These are phyloP conservation scores for Calonectria pseudoreteaudii DNA, from an alignment of 2,329 filamentous ascomycete genomes.

Conservation along the genomic window DNA sequence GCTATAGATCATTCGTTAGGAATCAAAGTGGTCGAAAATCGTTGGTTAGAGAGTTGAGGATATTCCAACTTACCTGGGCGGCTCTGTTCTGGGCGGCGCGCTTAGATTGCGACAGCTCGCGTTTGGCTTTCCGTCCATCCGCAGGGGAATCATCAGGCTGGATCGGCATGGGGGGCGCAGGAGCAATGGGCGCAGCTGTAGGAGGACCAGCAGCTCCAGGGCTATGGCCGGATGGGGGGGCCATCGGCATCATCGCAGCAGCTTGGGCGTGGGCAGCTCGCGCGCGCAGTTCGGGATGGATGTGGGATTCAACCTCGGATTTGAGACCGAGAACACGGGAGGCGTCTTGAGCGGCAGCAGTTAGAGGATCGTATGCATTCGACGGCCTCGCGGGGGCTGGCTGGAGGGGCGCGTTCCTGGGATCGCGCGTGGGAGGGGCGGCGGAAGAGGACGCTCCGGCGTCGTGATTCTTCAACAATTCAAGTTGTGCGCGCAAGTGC, in stretches of 20 bases:
- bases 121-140: constrained; percentile 81
- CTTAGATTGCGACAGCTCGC: constrained; percentile 95
- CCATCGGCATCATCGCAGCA: constrained; percentile 54
- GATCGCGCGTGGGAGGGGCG: constrained; percentile 44
- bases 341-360: constrained; percentile 49
- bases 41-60: background rate
- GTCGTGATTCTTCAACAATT: constrained; percentile 57
- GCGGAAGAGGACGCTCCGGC: constrained; percentile 47
- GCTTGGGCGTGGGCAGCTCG: constrained; percentile 43
- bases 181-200: constrained; percentile 44
- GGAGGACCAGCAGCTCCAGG: constrained; percentile 44
- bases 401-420: constrained; percentile 44
- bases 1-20: constrained; percentile 63
- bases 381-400: constrained; percentile 47
- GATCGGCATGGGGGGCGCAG: constrained; percentile 45
- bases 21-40: background rate
- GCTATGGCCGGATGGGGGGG: constrained; percentile 47
- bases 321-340: constrained; percentile 49
- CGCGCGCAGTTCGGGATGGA: constrained; percentile 62
- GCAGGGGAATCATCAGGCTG: constrained; percentile 46
- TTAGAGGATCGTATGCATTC: constrained; percentile 61
- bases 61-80: constrained; percentile 79
- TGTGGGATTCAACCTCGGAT: constrained; percentile 57
- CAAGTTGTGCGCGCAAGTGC: constrained; percentile 58
- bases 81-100: constrained; percentile 96